phyloP scores from a whole-genome alignment of 2,329 filamentous ascomycete genomes.

The Cladophialophora psammophila region DNA sequence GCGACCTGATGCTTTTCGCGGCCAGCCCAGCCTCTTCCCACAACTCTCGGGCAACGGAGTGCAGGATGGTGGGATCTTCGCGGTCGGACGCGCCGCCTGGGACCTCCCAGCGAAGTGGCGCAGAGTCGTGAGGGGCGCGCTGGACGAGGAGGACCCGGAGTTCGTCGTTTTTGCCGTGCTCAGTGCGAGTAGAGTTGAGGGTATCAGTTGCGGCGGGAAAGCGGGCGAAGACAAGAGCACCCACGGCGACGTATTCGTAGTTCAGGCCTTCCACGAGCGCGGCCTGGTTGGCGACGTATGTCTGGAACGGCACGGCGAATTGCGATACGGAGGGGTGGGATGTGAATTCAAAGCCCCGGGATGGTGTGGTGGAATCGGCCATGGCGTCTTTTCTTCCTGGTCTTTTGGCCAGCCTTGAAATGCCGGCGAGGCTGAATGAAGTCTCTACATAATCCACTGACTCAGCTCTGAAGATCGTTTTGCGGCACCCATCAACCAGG shows the following conservation, averaged over 20 bases:
- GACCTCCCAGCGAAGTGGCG: conserved; percentile 57
- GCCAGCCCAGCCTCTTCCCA: conserved; percentile 61
- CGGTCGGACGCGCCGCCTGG: conserved; percentile 60
- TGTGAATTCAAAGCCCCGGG: conserved; percentile 5
- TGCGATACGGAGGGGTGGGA: conserved; percentile 15
- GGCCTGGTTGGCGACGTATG: conserved; percentile 19
- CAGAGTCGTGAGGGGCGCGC: conserved; percentile 50
- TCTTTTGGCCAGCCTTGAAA: not conserved
- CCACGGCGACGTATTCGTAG: conserved; percentile 28
- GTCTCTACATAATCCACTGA: too few relatives aligned
- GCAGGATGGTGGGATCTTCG: conserved; percentile 56
- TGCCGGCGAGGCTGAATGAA: not conserved
- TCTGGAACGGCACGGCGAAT: conserved; percentile 16
- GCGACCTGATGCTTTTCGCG: conserved; percentile 52
- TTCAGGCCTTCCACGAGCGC: not conserved
- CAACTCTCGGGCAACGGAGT: conserved; percentile 59
- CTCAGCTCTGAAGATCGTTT: too few relatives aligned
- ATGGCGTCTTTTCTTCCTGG: not conserved
- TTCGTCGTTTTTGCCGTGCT: not conserved
- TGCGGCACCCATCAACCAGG: too few relatives aligned
- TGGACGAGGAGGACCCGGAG: conserved; percentile 53
- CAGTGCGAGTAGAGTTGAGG: not conserved
- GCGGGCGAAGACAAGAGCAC: conserved; percentile 25
- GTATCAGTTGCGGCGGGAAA: not conserved
- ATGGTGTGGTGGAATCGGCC: not conserved